Percentiles rank a stretch among this genome's conserved stretches.
These are phyloP conservation scores for Candida oleophila DNA, from an alignment of 805 yeast genomes.

Conservation along the genomic window DNA sequence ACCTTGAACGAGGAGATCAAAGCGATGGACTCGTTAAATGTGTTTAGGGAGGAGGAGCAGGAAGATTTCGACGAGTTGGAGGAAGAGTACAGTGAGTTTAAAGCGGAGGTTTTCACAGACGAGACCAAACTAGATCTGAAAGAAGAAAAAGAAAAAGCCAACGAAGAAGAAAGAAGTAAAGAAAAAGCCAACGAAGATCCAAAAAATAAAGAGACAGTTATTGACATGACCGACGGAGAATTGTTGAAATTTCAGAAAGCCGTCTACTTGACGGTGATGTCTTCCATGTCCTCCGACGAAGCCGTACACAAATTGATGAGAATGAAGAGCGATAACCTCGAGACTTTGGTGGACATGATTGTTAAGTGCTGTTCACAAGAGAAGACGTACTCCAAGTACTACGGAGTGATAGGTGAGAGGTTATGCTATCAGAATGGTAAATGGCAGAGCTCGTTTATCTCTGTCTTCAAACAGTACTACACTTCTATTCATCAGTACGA, in stretches of 20 bases:
- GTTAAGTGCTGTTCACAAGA: constrained; percentile 83
- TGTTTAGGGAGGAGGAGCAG: constrained; percentile 45
- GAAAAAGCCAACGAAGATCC: constrained; percentile 7
- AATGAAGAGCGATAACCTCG: constrained; percentile 41
- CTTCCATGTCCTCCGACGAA: constrained; percentile 89
- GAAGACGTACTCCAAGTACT: constrained; percentile 80
- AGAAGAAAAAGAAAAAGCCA: constrained; percentile 17
- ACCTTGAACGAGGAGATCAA: constrained; percentile 52
- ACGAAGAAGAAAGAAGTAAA: constrained; percentile 14
- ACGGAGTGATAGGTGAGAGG: constrained; percentile 73
- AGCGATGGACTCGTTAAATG: constrained; percentile 47
- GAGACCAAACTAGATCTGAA: constrained; percentile 12
- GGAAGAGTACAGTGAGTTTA: constrained; percentile 41
- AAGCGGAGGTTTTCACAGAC: constrained; percentile 47
- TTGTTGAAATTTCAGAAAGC: constrained; percentile 66
- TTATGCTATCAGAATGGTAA: constrained; percentile 47
- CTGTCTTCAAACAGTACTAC: constrained; percentile 58
- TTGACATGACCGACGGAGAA: constrained; percentile 70
- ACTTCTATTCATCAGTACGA: constrained; percentile 63
- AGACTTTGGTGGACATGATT: constrained; percentile 66
- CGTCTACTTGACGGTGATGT: constrained; percentile 80
- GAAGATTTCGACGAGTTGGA: constrained; percentile 50
- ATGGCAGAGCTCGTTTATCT: constrained; percentile 60
- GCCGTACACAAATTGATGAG: constrained; percentile 82
- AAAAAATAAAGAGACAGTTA: constrained; percentile 22